Conservation (phyloP, 257 asterid species). For the Sherardia arvensis region DNA sequence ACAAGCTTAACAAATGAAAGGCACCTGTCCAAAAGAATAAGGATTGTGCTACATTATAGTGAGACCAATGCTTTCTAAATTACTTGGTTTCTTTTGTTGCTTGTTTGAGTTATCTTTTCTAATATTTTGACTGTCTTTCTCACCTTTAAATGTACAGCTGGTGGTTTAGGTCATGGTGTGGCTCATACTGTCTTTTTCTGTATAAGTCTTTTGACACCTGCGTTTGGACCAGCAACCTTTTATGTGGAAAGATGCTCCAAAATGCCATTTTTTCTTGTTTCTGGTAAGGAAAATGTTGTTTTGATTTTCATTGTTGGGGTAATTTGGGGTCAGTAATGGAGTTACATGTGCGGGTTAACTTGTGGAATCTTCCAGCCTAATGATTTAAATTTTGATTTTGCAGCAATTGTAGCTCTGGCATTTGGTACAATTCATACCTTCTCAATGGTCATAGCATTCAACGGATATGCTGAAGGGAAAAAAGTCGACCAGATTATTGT, state of each 20-base stretch:
- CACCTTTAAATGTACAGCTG: constrained; percentile 43
- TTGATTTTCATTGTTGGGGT: background rate
- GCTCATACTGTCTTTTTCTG: constrained; percentile 98
- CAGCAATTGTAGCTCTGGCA: constrained; percentile 90
- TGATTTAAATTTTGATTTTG: constrained; percentile 18
- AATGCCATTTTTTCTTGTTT: constrained; percentile 80
- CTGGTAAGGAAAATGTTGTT: constrained; percentile 34
- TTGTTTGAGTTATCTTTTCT: constrained; percentile 10
- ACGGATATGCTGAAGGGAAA: constrained; percentile 71
- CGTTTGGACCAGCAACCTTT: constrained; percentile 95
- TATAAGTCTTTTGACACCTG: constrained; percentile 89
- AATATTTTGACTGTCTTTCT: constrained; percentile 1
- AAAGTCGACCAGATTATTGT: constrained; percentile 59
- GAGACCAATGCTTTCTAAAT: background rate
- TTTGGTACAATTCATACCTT: constrained; percentile 90
- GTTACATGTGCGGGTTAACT: background rate
- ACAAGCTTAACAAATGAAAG: background rate
- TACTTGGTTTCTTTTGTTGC: background rate
- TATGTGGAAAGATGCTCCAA: constrained; percentile 83
- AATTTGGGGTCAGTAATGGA: background rate
- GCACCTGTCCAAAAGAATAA: background rate
- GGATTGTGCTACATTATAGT: background rate
- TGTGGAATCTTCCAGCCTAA: background rate
- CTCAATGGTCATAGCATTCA: constrained; percentile 93
- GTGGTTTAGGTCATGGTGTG: constrained; percentile 98